Conservation (phyloP, 352 stramenopile genomes). For the Phytopythium helicoides region DNA sequence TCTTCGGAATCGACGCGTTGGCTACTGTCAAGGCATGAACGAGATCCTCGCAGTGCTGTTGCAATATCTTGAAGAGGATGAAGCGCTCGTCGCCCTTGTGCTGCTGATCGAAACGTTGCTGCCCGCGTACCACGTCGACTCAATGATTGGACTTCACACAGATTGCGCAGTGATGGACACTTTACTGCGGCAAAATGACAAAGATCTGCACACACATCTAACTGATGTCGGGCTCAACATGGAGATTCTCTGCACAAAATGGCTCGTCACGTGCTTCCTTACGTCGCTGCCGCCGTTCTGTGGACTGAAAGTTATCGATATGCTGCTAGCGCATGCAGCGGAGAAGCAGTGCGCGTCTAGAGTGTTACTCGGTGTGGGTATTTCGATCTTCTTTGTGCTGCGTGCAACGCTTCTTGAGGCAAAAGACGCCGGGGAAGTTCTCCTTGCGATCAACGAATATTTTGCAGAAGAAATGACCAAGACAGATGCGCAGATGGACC, state of each 20-base stretch:
- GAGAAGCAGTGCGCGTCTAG: slow-evolving; percentile 68
- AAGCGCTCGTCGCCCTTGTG: slow-evolving; percentile 55
- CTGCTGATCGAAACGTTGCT: slow-evolving; percentile 75
- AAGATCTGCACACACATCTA: slow-evolving; percentile 65
- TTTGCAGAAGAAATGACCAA: slow-evolving; percentile 71
- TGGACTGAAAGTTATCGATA: slow-evolving; percentile 77
- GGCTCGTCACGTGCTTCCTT: slow-evolving; percentile 85
- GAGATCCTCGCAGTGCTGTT: slow-evolving; percentile 75
- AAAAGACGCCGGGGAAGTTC: slow-evolving; percentile 75
- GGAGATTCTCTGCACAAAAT: slow-evolving; percentile 88
- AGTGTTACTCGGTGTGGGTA: slow-evolving; percentile 67
- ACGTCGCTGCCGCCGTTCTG: slow-evolving; percentile 69
- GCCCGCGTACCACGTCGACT: slow-evolving; percentile 79
- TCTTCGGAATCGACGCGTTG: slow-evolving; percentile 65
- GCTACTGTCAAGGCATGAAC: slow-evolving; percentile 88
- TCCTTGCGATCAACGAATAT: slow-evolving; percentile 79
- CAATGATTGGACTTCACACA: slow-evolving; percentile 82
- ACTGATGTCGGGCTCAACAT: slow-evolving; percentile 80
- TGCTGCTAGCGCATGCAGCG: slow-evolving; percentile 57
- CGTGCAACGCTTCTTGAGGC: slow-evolving; percentile 54
- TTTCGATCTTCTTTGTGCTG: slow-evolving; percentile 77
- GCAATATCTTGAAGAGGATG: slow-evolving; percentile 63
- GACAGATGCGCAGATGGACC: slow-evolving; percentile 65
- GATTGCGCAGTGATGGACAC: slow-evolving; percentile 84
- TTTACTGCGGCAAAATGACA: slow-evolving; percentile 73